A percentile compares a stretch with the other conserved stretches of the same genome.
Evolutionary conservation across 441 rosid genomes (phyloP).

Genomic region (Hura crepitans): DNA sequence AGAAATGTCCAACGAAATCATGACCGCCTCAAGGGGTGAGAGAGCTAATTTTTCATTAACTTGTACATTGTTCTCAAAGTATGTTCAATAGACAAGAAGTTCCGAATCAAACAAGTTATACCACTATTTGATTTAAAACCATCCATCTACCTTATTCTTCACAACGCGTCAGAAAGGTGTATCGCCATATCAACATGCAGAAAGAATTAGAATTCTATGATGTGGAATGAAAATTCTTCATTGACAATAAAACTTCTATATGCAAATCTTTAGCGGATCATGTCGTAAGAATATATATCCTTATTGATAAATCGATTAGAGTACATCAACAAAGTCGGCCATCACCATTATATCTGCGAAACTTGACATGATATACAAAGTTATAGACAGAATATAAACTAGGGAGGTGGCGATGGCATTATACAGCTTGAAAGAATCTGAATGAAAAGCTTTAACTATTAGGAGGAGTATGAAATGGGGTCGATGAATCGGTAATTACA

Average conservation of each 20-base stretch:
- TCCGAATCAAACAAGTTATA: not conserved
- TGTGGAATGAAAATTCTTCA: not conserved
- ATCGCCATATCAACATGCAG: not conserved
- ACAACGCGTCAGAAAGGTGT: not conserved
- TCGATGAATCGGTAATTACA: constrained; percentile 15
- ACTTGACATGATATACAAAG: not conserved
- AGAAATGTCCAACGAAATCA: not conserved
- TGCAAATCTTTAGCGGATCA: not conserved
- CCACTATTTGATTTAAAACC: not conserved
- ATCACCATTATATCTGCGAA: not conserved
- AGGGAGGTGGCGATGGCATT: not conserved
- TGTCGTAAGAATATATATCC: not conserved
- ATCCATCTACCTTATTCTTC: not conserved
- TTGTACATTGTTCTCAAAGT: constrained; percentile 16
- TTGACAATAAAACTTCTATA: not conserved
- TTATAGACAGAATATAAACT: not conserved
- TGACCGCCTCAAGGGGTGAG: no score
- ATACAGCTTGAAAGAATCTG: constrained; percentile 29
- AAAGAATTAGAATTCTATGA: not conserved
- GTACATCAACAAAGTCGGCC: not conserved
- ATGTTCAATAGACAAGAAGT: not conserved
- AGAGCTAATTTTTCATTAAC: not conserved
- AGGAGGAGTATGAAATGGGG: constrained; percentile 3
- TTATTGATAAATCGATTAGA: not conserved
- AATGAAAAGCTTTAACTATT: constrained; percentile 23